phyloP scores from a whole-genome alignment of 1,284 basidiomycete species.

The Pascua guehoae region DNA sequence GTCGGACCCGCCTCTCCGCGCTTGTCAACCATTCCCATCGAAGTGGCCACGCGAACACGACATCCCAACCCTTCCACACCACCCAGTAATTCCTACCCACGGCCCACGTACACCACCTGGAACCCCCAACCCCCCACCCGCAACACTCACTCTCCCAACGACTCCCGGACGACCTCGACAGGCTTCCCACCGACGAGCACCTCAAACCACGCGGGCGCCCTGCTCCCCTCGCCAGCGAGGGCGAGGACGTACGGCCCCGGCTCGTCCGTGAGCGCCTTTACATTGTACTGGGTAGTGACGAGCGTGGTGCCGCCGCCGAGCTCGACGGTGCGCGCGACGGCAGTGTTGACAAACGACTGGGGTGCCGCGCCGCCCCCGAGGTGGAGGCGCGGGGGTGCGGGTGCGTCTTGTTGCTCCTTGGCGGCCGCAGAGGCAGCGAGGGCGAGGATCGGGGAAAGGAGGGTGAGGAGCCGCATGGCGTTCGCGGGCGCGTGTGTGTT shows the following conservation, averaged over 20 bases:
- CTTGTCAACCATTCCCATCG: neutral
- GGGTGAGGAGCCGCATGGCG: constrained; percentile 11
- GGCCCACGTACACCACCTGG: neutral
- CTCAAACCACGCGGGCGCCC: constrained; percentile 72
- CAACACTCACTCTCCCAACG: constrained; percentile 28
- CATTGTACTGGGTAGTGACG: constrained; percentile 80
- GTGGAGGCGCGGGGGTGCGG: constrained; percentile 8
- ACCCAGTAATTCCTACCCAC: neutral
- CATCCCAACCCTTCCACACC: too few relatives aligned
- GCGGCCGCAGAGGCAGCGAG: constrained; percentile 2
- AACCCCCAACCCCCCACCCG: neutral
- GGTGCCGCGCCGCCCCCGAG: constrained; percentile 17
- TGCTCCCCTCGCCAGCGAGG: constrained; percentile 61
- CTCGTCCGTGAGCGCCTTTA: constrained; percentile 64
- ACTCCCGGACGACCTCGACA: constrained; percentile 51
- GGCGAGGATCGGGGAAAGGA: constrained; percentile 7
- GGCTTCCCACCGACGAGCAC: constrained; percentile 59
- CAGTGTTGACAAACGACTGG: constrained; percentile 72
- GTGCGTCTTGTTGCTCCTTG: neutral
- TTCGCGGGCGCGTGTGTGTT: neutral
- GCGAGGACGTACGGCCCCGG: constrained; percentile 67
- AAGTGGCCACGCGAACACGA: neutral
- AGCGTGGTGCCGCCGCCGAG: constrained; percentile 79
- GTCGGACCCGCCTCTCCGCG: too few relatives aligned
- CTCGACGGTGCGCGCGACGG: constrained; percentile 78